These are phyloP conservation scores for Typha latifolia DNA, from an alignment of 176 grass and related monocot species.

Conservation along the genomic window DNA sequence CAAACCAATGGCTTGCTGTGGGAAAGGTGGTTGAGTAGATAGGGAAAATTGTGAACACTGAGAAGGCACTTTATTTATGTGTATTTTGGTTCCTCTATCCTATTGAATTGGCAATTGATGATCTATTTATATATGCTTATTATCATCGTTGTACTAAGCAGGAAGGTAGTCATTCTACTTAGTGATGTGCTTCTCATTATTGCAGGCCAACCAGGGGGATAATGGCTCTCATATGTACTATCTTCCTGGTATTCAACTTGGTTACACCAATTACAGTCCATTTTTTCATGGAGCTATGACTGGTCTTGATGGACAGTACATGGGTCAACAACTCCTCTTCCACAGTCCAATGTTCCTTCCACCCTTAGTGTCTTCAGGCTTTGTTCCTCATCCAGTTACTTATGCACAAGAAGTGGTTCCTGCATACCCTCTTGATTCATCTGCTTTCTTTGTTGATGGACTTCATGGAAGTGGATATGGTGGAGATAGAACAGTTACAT, in stretches of 20 bases:
- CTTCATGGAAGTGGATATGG: conserved; percentile 4
- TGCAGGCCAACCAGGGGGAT: neutral
- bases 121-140: neutral
- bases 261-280: conserved; percentile 3
- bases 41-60: no score
- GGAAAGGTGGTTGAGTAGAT: no score
- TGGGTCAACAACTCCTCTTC: conserved; percentile 5
- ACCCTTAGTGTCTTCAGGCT: neutral
- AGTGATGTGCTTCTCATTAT: neutral
- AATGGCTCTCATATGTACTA: neutral
- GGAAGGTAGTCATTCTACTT: neutral
- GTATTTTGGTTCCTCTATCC: neutral
- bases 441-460: conserved; percentile 2
- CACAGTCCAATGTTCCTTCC: conserved; percentile 1
- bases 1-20: neutral
- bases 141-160: neutral
- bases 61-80: no score
- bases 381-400: conserved; percentile 6
- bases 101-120: neutral
- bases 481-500: neutral
- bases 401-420: neutral
- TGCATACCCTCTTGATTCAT: neutral
- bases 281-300: neutral
- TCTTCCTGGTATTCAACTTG: conserved; percentile 7
- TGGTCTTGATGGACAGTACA: conserved; percentile 1